Evolutionary conservation across 441 rosid species (phyloP).

Genomic region (Lepidium campestre): DNA sequence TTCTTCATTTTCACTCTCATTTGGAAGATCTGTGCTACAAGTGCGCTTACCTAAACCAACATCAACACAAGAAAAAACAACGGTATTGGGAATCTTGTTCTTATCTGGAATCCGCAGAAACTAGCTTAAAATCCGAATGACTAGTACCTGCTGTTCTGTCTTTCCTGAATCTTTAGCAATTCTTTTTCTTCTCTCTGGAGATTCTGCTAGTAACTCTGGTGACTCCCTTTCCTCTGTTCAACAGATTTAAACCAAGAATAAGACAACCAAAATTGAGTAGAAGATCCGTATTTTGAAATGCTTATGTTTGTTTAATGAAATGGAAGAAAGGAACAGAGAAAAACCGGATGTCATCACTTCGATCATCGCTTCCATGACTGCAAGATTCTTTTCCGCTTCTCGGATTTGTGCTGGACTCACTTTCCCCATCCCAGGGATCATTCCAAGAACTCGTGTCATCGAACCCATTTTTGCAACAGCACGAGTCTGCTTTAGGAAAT

Average conservation of each 20-base stretch:
- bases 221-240: constrained; percentile 87
- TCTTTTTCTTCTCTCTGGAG: constrained; percentile 77
- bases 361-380: constrained; percentile 82
- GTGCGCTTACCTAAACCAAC: constrained; percentile 72
- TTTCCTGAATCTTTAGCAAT: constrained; percentile 82
- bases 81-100: background rate
- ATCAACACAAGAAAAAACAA: background rate
- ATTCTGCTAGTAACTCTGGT: constrained; percentile 92
- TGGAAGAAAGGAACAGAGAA: background rate
- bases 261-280: background rate
- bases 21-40: constrained; percentile 95
- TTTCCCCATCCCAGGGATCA: constrained; percentile 99
- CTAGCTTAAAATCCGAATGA: background rate
- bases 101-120: constrained; percentile 1
- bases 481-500: constrained; percentile 92
- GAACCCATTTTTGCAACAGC: constrained; percentile 98
- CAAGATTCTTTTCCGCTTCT: constrained; percentile 89
- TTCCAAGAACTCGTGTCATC: constrained; percentile 86
- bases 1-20: constrained; percentile 97
- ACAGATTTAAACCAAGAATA: constrained; percentile 7
- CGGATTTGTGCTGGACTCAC: constrained; percentile 90
- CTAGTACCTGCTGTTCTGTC: constrained; percentile 78
- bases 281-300: background rate
- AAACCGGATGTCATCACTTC: constrained; percentile 97
- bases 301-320: background rate